Percentiles rank a stretch among this genome's conserved stretches.
Conservation (phyloP, 129 eudicot species). For the Helianthus tuberosus region DNA sequence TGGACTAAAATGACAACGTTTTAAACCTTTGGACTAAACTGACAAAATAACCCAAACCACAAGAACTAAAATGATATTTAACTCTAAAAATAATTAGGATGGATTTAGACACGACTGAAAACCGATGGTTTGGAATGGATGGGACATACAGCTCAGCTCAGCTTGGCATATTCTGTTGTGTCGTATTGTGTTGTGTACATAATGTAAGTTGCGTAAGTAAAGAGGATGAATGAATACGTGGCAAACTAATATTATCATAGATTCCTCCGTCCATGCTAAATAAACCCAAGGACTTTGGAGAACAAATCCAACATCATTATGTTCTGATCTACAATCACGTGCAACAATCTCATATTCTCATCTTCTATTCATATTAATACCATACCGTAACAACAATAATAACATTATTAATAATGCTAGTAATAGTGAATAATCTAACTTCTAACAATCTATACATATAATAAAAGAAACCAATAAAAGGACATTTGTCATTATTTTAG, state of each 20-base stretch:
- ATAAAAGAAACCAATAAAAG: too few species aligned
- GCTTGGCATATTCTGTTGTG: not conserved
- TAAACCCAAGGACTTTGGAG: constrained; percentile 27
- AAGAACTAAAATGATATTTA: too few species aligned
- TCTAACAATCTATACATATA: too few species aligned
- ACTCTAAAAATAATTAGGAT: too few species aligned
- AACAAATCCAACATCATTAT: constrained; percentile 19
- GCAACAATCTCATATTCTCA: constrained; percentile 14
- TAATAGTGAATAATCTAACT: too few species aligned
- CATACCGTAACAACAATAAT: too few species aligned
- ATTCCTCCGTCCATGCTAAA: constrained; percentile 21
- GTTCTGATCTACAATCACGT: constrained; percentile 27
- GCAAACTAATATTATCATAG: not conserved
- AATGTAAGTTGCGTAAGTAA: not conserved
- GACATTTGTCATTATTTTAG: too few species aligned
- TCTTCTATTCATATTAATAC: too few species aligned
- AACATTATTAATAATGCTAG: too few species aligned
- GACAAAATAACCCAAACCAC: too few species aligned
- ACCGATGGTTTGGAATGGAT: constrained; percentile 2
- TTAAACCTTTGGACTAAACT: too few species aligned
- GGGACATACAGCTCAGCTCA: constrained; percentile 7
- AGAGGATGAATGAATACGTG: constrained; percentile 20
- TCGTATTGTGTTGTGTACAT: not conserved
- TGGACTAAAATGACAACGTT: too few species aligned
- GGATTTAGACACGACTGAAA: not conserved